These are phyloP conservation scores for Saccharomyces jurei DNA, from an alignment of 805 yeast species.

Conservation along the genomic window DNA sequence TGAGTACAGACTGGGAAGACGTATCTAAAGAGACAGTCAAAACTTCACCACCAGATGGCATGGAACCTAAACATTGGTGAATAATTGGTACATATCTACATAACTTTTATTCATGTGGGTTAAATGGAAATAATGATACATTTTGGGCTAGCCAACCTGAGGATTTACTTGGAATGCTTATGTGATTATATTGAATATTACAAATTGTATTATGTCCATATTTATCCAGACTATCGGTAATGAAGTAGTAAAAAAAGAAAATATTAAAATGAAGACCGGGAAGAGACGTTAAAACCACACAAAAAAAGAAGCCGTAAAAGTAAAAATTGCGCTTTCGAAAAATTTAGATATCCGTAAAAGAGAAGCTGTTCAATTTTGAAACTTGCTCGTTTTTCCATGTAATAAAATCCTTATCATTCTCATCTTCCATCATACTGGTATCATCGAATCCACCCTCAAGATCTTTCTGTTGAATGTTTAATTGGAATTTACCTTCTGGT, in stretches of 20 bases:
- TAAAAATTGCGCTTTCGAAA: neutral
- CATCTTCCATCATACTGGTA: constrained; percentile 27
- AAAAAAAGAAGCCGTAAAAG: neutral
- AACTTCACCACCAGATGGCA: constrained; percentile 67
- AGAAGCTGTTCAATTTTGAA: constrained; percentile 18
- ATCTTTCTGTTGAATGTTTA: constrained; percentile 18
- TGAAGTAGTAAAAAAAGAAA: neutral
- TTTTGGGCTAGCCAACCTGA: neutral
- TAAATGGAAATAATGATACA: neutral
- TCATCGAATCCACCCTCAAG: constrained; percentile 21
- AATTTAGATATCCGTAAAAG: neutral
- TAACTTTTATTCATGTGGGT: neutral
- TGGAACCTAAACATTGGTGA: constrained; percentile 50
- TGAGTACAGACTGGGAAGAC: constrained; percentile 90
- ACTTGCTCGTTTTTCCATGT: constrained; percentile 28
- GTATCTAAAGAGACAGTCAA: constrained; percentile 61
- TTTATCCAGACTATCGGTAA: neutral
- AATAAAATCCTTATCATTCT: constrained; percentile 21
- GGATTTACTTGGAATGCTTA: neutral
- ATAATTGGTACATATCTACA: neutral
- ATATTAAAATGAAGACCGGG: neutral
- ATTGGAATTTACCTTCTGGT: constrained; percentile 26
- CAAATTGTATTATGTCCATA: neutral
- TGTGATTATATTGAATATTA: neutral
- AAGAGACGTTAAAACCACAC: neutral